Evolutionary conservation across 1,139 yeast genomes (phyloP), one percentile per base, ranked within the genome.

Genomic region (Eremothecium coryli): DNA sequence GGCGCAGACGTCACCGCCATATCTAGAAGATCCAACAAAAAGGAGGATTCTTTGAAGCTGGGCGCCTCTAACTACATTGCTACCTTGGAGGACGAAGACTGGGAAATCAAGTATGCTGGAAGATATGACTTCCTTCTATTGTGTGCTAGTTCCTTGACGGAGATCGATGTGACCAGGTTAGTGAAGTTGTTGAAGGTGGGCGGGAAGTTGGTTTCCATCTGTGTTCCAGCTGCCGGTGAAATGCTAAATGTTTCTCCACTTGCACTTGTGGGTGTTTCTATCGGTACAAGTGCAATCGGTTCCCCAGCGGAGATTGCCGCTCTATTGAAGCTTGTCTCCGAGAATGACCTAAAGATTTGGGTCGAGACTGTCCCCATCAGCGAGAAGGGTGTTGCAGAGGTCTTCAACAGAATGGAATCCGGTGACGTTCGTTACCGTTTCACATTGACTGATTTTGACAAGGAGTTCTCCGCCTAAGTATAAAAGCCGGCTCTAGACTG

Each of bases 401-500:
- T 73, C 5, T 64, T 72, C 45, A 64, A 64, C 32, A 66, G 70
- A 50, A 62, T 70, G 46, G 65, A 65, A 33, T 47, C 57, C 14
- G 74, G 76, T 49, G 76, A 75, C 42, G 78, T 73, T 37, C 67
- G 68, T 43, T 78, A 74, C 55, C 71, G 85, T 63, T 70, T 74
- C 49, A 77, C 76, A 9, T 62, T 77, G 48, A 69, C 71, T 36
- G 76, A 45, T 24, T 49, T 23, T 25, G 46, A 44, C 24, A 46
- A 45, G 30, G 43, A 41, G 31, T 46, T 46, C 14, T 20, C 9
- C 8, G 22, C 22, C 22, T 20, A 20, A 20, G 22, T 20, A 8
- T 20, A n/a, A n/a, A n/a, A n/a, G n/a, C n/a, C n/a, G n/a, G n/a
- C n/a, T n/a, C n/a, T n/a, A n/a, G n/a, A n/a, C n/a, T n/a, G n/a